These are phyloP conservation scores for Sarocladium oryzae DNA, from an alignment of 2,329 filamentous ascomycete species.

Conservation along the genomic window DNA sequence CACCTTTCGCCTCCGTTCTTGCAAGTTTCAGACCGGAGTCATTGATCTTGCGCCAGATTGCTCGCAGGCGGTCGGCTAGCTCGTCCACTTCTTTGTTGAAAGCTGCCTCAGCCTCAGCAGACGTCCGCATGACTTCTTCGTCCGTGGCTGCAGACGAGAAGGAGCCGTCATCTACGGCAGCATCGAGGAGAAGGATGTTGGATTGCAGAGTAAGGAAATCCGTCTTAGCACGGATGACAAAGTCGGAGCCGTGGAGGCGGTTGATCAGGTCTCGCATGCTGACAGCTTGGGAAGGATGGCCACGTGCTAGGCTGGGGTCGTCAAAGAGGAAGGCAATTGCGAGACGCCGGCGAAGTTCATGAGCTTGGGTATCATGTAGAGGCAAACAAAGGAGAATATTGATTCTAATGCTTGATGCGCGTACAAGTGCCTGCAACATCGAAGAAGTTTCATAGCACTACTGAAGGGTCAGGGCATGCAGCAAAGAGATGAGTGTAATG, in stretches of 20 bases:
- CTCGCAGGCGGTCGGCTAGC: slow-evolving; percentile 53
- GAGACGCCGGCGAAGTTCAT: slow-evolving; percentile 59
- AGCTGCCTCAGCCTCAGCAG: slow-evolving; percentile 24
- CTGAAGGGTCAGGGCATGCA: background rate
- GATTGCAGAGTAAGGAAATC: slow-evolving; percentile 65
- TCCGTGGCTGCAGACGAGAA: slow-evolving; percentile 12
- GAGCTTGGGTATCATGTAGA: slow-evolving; percentile 37
- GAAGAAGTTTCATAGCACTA: slow-evolving; percentile 44
- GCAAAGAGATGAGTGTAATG: slow-evolving; percentile 12
- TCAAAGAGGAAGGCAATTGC: slow-evolving; percentile 58
- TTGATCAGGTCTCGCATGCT: slow-evolving; percentile 36
- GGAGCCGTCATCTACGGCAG: slow-evolving; percentile 61
- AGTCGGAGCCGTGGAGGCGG: slow-evolving; percentile 42
- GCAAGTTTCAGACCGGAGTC: slow-evolving; percentile 67
- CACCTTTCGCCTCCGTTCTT: slow-evolving; percentile 70
- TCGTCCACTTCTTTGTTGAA: slow-evolving; percentile 70
- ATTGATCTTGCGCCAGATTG: slow-evolving; percentile 56
- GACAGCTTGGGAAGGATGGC: slow-evolving; percentile 34
- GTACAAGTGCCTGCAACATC: slow-evolving; percentile 31
- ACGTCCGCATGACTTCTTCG: background rate
- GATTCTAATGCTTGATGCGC: slow-evolving; percentile 44
- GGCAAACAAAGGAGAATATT: slow-evolving; percentile 56
- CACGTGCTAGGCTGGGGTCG: slow-evolving; percentile 34
- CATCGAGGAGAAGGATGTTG: slow-evolving; percentile 62
- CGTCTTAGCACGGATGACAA: slow-evolving; percentile 46